Evolutionary conservation across 2,329 filamentous ascomycete genomes (phyloP), one percentile per base, ranked within the genome.

Genomic region (Fonsecaea nubica): DNA sequence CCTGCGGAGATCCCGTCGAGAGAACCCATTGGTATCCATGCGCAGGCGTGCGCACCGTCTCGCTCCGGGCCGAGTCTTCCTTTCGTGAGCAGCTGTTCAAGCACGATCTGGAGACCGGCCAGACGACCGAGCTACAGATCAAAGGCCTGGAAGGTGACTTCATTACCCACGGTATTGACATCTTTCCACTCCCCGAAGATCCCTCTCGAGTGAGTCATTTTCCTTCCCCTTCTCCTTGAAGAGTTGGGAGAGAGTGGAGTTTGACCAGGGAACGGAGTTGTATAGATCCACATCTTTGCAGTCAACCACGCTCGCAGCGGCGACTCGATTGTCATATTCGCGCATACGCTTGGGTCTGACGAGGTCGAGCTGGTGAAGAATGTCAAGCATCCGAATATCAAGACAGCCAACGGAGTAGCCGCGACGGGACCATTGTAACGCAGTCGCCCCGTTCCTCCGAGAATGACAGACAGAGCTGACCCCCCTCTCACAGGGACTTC

Each of bases 61-160:
- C 53, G 21, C 62, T 30, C 9, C 65, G 68, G n/a, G 48, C 65
- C 10, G 68, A 70, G 63, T 48, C 61, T 7, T 69, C 67, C 10
- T 70, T 70, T 48, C 68, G 65, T 10, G 68, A 70, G 48, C 50
- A 57, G 18, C 38, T 70, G 8, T 70, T 70, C 68, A 70, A 70
- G 63, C 35, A 70, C 42, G 68, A 70, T 52, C 6, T 68, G 50
- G 59, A 50, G 30, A 65, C 59, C 2, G 68, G 65, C 18, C 35
- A 64, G 52, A 66, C 68, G 9, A 70, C 59, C 0, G 50, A 67
- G 36, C 36, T 70, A 15, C 32, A 45, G n/a, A 38, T 70, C 9
- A 18, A 59, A 30, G 65, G 68, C 7, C 60, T 70, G 0, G 63
- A 68, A n/a, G 68, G 68, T n/a, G 68, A 70, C 45, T 70, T 70